These are phyloP conservation scores for Chenopodium formosanum DNA, from an alignment of 148 eudicot genomes.

Conservation along the genomic window DNA sequence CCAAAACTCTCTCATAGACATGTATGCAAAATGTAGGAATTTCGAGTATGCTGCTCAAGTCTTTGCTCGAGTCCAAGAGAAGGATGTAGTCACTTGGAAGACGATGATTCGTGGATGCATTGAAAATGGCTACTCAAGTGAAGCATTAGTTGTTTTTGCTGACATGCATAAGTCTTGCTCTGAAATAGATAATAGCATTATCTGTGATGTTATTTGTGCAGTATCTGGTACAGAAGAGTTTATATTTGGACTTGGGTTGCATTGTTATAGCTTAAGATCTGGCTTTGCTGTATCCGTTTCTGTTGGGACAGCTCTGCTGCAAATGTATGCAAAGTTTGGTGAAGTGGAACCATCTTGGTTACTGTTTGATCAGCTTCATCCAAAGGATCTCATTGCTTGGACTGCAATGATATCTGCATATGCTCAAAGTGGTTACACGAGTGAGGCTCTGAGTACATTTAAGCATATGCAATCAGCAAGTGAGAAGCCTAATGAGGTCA, in stretches of 20 bases:
- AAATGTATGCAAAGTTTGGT: constrained; percentile 58
- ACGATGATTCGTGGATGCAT: constrained; percentile 53
- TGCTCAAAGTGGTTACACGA: constrained; percentile 48
- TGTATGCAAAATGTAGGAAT: constrained; percentile 62
- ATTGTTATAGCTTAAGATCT: constrained; percentile 39
- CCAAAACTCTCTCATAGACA: constrained; percentile 56
- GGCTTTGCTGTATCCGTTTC: constrained; percentile 43
- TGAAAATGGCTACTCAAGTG: constrained; percentile 32
- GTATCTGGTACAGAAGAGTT: constrained; percentile 33
- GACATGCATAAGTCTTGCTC: constrained; percentile 30
- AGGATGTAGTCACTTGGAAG: constrained; percentile 66
- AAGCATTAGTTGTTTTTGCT: constrained; percentile 40
- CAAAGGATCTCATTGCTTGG: constrained; percentile 64
- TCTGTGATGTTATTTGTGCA: constrained; percentile 46
- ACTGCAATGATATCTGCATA: constrained; percentile 63
- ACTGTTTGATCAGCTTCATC: constrained; percentile 43
- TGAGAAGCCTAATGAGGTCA: constrained; percentile 60
- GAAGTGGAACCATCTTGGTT: constrained; percentile 32
- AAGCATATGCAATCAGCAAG: constrained; percentile 49
- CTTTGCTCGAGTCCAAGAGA: constrained; percentile 32
- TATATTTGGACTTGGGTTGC: constrained; percentile 41
- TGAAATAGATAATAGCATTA: constrained; percentile 37
- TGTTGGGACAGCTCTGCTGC: constrained; percentile 51
- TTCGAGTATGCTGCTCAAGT: constrained; percentile 34
- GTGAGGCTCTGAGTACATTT: constrained; percentile 40